Evolutionary conservation across 495 filamentous ascomycete species (phyloP), one percentile per base, ranked within the genome.

Genomic region (Penicillium coffeae): DNA sequence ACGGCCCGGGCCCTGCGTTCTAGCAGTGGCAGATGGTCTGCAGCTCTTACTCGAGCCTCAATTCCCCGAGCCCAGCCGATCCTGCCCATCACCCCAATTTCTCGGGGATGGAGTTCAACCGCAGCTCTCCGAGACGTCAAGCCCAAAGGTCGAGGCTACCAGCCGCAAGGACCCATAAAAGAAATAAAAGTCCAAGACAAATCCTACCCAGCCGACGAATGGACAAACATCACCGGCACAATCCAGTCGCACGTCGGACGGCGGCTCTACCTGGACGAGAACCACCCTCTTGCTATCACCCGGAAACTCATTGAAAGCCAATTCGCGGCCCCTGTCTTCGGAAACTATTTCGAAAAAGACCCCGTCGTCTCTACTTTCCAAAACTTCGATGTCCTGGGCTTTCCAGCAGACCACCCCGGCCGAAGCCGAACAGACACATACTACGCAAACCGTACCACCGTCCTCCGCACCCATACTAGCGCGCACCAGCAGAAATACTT

Each of bases 341-440:
- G 80, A 27, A 77, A 84, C 60, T 81, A 96, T 75, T 88, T 87
- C 51, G 70, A 79, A 33, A 80, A 90, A 59, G 81, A 83, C 54
- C 91, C 93, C 8, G 81, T 96, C 46, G 93, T 98, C n/a, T 80
- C 84, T 18, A 87, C 88, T 2, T 62, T 76, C 18, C 83, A 96
- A 62, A 98, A 98, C 65, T 98, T 98, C 61, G 94, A 97, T 70
- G 92, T 91, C 35, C 77, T 98, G 14, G 75, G 90, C 40, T 98
- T 98, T 65, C 87, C 93, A 1, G 57, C 75, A 37, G 87, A 96
- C 65, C 93, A 98, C 62, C 89, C 90, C 9, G 93, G 93, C 52
- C 86, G 93, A 53, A 87, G 80, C 56, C 81, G 81, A 51, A 88
- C 85, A 7, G 93, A 97, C 69, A 97, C 93, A 2, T 98, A 97